Evolutionary conservation across 768 basidiomycete genomes (phyloP), one percentile per base, ranked within the genome.

Genomic region (Auriscalpium vulgare): DNA sequence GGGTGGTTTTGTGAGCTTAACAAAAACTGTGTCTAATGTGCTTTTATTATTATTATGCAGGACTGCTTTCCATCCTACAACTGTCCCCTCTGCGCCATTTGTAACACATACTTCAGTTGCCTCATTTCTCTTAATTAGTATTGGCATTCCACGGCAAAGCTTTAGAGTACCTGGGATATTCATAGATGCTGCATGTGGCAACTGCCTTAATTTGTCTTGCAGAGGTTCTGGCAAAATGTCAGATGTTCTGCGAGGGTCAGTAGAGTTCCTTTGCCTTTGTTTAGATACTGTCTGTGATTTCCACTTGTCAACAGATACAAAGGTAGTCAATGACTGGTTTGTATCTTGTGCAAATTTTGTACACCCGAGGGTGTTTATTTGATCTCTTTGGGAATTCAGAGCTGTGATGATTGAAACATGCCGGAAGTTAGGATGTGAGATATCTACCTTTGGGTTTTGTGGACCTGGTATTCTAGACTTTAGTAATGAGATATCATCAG

Each of bases 321-420:
- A 74, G 5, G 61, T 8, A 14, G 17, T 23, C 14, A 74, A 47
- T 2, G 37, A 9, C 56, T 71, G 71, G 0, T 53, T 47, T 10
- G 58, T 66, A 10, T 74, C 72, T 37, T 21, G 13, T 1, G 74
- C 69, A 67, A 73, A 78, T 14, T 67, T 56, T 14, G 50, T 9
- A 17, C 53, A 37, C 1, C 72, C 72, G 0, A 70, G 6, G 8
- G 60, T 17, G 61, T 78, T 78, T 0, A 75, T 66, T 53, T 62
- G 56, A 60, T 77, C 75, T 56, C 71, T 71, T 23, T 71, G 64
- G 9, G 62, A 29, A 65, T 75, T 76, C n/a, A 59, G 56, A 5
- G 67, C 64, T 1, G 72, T 75, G 23, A 78, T 77, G 10, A 76
- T 64, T 4, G 74, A 68, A 2, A 71, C 63, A 64, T 72, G 58